These are phyloP conservation scores for Lanmaoa pseudosensibilis DNA, from an alignment of 768 basidiomycete genomes.

Conservation along the genomic window DNA sequence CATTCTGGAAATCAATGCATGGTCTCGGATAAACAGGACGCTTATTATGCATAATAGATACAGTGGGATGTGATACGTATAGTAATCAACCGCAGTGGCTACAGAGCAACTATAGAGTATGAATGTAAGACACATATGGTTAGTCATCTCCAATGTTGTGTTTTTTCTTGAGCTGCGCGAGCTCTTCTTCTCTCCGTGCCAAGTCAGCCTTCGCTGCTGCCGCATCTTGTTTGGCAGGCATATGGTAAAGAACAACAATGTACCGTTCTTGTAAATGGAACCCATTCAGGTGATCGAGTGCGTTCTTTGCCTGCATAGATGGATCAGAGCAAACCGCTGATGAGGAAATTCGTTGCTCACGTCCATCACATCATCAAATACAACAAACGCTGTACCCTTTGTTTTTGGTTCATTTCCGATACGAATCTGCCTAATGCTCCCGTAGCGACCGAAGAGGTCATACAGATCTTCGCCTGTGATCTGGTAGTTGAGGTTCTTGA, in stretches of 20 bases:
- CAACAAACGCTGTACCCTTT: constrained; percentile 95
- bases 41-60: constrained; percentile 11
- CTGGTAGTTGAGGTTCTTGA: constrained; percentile 91
- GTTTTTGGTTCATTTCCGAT: constrained; percentile 91
- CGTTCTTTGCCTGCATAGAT: constrained; percentile 81
- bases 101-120: constrained; percentile 12
- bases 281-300: constrained; percentile 93
- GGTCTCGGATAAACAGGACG: constrained; percentile 3
- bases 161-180: constrained; percentile 81
- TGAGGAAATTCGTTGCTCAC: constrained; percentile 43
- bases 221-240: constrained; percentile 96
- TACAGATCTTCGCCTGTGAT: constrained; percentile 94
- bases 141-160: constrained; percentile 81
- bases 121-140: constrained; percentile 23
- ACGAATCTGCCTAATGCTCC: constrained; percentile 92
- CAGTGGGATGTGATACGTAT: constrained; percentile 2
- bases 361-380: constrained; percentile 95
- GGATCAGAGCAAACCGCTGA: constrained; percentile 12
- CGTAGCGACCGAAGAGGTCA: constrained; percentile 97
- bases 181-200: constrained; percentile 86
- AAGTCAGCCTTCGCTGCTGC: constrained; percentile 92
- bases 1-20: constrained; percentile 9
- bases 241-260: constrained; percentile 96
- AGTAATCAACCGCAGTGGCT: background rate
- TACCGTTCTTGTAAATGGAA: constrained; percentile 98